Base-by-base conservation (phyloP, 2,329 filamentous ascomycete species). In the Boeremia exigua region DNA sequence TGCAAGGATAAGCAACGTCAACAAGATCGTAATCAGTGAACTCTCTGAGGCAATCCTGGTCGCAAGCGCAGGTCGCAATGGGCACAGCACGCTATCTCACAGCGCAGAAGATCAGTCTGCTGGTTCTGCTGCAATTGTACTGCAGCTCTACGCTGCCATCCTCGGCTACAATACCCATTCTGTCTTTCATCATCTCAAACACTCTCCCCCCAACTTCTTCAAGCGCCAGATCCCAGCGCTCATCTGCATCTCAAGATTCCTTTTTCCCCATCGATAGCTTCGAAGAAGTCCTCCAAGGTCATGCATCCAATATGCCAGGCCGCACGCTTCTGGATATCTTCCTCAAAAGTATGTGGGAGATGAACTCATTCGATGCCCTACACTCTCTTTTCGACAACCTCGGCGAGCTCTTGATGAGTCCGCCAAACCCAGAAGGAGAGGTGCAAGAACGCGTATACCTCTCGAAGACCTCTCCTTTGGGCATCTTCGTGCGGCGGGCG, bases 251-350 rank as follows among this genome's bases (percentile, higher is more conserved):
- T 73, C 77, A 38, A 52, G 78, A 66, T 66, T 73, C 65, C 59
- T 72, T 60, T n/a, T 58, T 71, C 50, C 69, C 67, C 10, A 71
- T 72, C 37, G 54, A 67, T 36, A 78, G 78, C 50, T 78, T 86
- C 47, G 79, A 84, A 63, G 68, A 78, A 59, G 75, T 78, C 4
- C 75, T 83, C 5, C 75, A 77, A 19, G 50, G 58, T 30, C 79
- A 78, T 59, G 66, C 76, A 11, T 84, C 83, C 1, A 80, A 75
- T 8, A 78, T 91, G 53, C 89, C 92, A 0, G 92, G 92, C 2
- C 84, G 90, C 43, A 88, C 85, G n/a, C 78, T 97, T n/a, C 95
- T 93, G 86, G 92, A 98, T 70, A 79, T 89, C 2, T 91, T 97
- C 53, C 82, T 98, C 11, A 84, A 86, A 51, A 88, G 87, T 60